phyloP scores from a whole-genome alignment of 306 rosid species.

The Vicia villosa region DNA sequence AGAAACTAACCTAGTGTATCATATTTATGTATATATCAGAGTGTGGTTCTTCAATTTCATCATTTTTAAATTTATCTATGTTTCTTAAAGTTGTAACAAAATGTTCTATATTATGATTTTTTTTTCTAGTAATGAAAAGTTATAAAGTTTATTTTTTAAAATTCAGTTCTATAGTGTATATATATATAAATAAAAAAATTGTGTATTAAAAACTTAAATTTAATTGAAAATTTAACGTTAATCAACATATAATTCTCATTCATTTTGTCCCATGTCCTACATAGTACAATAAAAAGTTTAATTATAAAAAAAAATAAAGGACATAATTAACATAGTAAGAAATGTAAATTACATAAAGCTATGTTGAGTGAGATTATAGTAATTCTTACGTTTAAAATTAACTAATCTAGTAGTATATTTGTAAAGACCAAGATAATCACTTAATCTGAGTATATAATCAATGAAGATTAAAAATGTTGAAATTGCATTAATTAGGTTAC shows the following conservation, averaged over 20 bases:
- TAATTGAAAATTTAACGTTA: not conserved
- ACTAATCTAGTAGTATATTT: conserved; percentile 1
- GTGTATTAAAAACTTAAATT: not conserved
- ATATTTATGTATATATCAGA: conserved; percentile 31
- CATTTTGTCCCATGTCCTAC: conserved; percentile 15
- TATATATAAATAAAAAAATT: too few relatives aligned
- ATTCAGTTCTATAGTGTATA: not conserved
- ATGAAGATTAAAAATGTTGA: conserved; percentile 40
- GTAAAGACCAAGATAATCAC: not conserved
- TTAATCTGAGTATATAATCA: conserved; percentile 27
- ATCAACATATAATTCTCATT: conserved; percentile 7
- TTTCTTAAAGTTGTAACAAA: conserved; percentile 25
- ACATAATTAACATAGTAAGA: not conserved
- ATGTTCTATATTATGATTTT: conserved; percentile 13
- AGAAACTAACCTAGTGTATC: conserved; percentile 40
- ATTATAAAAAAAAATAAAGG: not conserved
- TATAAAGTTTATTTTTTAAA: not conserved
- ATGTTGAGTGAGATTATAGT: conserved; percentile 2
- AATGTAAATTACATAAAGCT: not conserved
- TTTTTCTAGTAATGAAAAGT: not conserved
- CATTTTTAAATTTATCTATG: conserved; percentile 18
- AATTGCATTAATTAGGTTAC: conserved; percentile 43
- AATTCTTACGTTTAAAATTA: conserved; percentile 18
- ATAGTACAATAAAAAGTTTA: not conserved
- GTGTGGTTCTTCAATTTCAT: conserved; percentile 23